A percentile compares a stretch with the other conserved stretches of the same genome.
Conservation (phyloP, 768 basidiomycete genomes). For the Kwoniella pini region DNA sequence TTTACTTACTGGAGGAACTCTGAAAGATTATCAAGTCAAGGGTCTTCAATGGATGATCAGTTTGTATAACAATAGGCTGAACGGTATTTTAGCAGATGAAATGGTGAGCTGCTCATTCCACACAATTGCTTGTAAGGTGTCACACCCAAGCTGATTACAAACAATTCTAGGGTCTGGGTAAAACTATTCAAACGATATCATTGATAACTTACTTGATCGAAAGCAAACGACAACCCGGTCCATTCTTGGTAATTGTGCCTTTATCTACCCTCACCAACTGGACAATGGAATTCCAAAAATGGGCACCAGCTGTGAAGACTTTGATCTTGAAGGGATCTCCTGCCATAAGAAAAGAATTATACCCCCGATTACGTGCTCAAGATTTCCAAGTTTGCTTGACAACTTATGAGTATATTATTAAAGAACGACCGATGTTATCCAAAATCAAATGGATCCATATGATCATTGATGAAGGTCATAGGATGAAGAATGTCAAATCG, state of each 20-base stretch:
- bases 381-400: constrained; percentile 91
- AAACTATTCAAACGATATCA: constrained; percentile 56
- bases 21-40: constrained; percentile 94
- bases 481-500: constrained; percentile 93
- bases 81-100: constrained; percentile 85
- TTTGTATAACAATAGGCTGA: constrained; percentile 91
- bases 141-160: background rate
- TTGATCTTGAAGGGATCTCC: constrained; percentile 93
- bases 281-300: constrained; percentile 95
- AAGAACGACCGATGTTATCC: constrained; percentile 84
- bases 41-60: constrained; percentile 99
- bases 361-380: constrained; percentile 68
- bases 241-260: constrained; percentile 93
- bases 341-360: constrained; percentile 71
- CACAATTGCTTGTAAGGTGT: background rate
- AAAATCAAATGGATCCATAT: constrained; percentile 96
- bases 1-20: constrained; percentile 78
- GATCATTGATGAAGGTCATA: constrained; percentile 98
- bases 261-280: constrained; percentile 97
- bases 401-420: constrained; percentile 97
- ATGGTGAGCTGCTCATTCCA: constrained; percentile 48
- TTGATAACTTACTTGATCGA: constrained; percentile 95
- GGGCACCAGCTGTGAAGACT: constrained; percentile 79
- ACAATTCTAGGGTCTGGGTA: constrained; percentile 52
- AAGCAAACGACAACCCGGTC: constrained; percentile 82